Evolutionary conservation across 345 rosid genomes (phyloP).

Genomic region (Heritiera littoralis): DNA sequence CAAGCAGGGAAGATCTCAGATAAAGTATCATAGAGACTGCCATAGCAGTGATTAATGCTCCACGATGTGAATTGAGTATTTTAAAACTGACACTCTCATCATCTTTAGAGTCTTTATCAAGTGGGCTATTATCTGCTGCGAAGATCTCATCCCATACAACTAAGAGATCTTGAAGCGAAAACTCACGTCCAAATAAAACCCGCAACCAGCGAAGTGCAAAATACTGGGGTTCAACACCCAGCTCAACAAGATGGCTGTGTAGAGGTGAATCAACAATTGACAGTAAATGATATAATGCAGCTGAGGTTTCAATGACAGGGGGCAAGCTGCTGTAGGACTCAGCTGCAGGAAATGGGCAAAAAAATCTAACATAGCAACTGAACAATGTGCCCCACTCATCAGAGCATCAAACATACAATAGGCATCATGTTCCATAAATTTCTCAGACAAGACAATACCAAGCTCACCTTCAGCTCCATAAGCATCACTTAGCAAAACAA

Average conservation of each 20-base stretch:
- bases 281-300: constrained; percentile 75
- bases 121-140: constrained; percentile 57
- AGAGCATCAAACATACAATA: constrained; percentile 96
- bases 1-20: constrained; percentile 84
- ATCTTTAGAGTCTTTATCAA: constrained; percentile 28
- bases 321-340: constrained; percentile 67
- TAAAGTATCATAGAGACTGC: constrained; percentile 87
- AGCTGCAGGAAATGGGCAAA: constrained; percentile 53
- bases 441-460: constrained; percentile 91
- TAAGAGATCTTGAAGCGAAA: constrained; percentile 72
- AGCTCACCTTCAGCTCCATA: constrained; percentile 99
- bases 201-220: constrained; percentile 95
- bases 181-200: constrained; percentile 91
- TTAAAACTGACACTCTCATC: constrained; percentile 42
- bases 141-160: constrained; percentile 92
- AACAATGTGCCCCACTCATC: constrained; percentile 73
- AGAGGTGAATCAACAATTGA: constrained; percentile 80
- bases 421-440: constrained; percentile 97
- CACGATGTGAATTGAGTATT: constrained; percentile 66
- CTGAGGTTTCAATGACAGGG: constrained; percentile 87
- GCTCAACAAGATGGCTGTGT: constrained; percentile 84
- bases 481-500: constrained; percentile 74
- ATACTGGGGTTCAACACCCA: constrained; percentile 97
- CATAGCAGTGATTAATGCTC: constrained; percentile 72
- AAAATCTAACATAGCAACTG: constrained; percentile 86